Conservation (phyloP, 768 basidiomycete species). For the Calocybe indica region DNA sequence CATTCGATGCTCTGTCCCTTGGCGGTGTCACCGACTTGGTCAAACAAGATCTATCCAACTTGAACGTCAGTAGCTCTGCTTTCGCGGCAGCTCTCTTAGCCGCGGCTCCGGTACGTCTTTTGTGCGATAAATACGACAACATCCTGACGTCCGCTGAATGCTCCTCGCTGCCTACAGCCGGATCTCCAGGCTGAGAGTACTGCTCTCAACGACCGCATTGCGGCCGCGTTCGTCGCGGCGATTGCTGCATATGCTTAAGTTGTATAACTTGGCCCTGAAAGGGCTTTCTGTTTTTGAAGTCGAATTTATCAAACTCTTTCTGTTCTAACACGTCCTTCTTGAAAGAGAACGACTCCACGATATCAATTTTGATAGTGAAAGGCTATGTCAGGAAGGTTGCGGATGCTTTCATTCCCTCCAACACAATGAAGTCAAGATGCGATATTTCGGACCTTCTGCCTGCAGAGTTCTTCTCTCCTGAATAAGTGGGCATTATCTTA, state of each 20-base stretch:
- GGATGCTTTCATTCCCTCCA: too few relatives aligned
- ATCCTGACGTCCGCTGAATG: conserved; percentile 7
- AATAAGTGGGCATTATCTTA: too few relatives aligned
- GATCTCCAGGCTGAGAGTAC: conserved; percentile 4
- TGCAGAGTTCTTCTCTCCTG: too few relatives aligned
- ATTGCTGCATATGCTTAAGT: neutral
- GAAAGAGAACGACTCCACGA: too few relatives aligned
- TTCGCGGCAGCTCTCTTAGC: conserved; percentile 20
- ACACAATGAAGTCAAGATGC: too few relatives aligned
- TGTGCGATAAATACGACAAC: conserved; percentile 8
- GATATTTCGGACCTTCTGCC: too few relatives aligned
- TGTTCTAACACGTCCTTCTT: too few relatives aligned
- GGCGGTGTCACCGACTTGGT: conserved; percentile 23
- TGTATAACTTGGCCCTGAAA: too few relatives aligned
- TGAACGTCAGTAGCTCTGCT: conserved; percentile 13
- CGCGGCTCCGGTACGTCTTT: conserved; percentile 17
- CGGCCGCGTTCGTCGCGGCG: conserved; percentile 16
- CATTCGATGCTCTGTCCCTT: conserved; percentile 21
- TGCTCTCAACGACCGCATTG: conserved; percentile 8
- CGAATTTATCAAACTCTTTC: too few relatives aligned
- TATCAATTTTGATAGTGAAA: too few relatives aligned
- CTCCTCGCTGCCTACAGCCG: neutral
- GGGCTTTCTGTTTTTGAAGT: too few relatives aligned
- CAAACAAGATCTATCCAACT: conserved; percentile 18
- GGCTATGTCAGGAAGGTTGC: too few relatives aligned